A percentile compares a stretch with the other conserved stretches of the same genome.
Conservation (phyloP, 352 stramenopile genomes). For the Globisporangium viniferum region DNA sequence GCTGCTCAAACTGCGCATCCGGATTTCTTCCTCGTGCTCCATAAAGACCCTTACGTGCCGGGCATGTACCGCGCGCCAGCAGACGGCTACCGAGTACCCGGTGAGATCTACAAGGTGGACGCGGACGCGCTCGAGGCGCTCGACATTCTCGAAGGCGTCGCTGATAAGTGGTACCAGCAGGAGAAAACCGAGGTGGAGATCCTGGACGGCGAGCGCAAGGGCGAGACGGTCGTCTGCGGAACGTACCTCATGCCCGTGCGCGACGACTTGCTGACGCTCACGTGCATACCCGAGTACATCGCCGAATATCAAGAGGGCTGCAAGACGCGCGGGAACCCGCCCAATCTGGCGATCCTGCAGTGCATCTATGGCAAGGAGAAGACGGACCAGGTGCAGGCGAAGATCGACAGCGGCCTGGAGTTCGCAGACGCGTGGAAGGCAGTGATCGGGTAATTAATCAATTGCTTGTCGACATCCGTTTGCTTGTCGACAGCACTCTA, state of each 20-base stretch:
- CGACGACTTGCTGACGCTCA: constrained; percentile 47
- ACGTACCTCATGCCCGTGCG: constrained; percentile 57
- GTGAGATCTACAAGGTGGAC: constrained; percentile 68
- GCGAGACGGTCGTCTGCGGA: constrained; percentile 39
- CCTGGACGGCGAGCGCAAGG: constrained; percentile 36
- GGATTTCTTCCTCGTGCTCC: constrained; percentile 63
- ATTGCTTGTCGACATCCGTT: too few relatives aligned
- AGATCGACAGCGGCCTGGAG: constrained; percentile 35
- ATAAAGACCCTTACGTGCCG: constrained; percentile 57
- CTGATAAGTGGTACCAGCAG: constrained; percentile 61
- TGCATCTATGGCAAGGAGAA: constrained; percentile 49
- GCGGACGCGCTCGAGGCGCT: constrained; percentile 47
- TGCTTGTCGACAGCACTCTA: too few relatives aligned
- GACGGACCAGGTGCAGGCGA: constrained; percentile 34
- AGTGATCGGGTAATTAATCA: background rate
- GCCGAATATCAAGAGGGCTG: constrained; percentile 44
- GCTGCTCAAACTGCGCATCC: constrained; percentile 30
- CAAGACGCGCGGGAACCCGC: constrained; percentile 35
- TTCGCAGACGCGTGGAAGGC: constrained; percentile 46
- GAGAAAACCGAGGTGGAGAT: constrained; percentile 59
- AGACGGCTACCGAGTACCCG: constrained; percentile 42
- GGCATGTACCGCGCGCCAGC: constrained; percentile 51
- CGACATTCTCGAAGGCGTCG: constrained; percentile 75
- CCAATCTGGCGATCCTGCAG: constrained; percentile 49
- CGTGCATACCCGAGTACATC: constrained; percentile 53